Conservation (phyloP, 352 stramenopile species). For the Hyaloperonospora arabidopsidis region DNA sequence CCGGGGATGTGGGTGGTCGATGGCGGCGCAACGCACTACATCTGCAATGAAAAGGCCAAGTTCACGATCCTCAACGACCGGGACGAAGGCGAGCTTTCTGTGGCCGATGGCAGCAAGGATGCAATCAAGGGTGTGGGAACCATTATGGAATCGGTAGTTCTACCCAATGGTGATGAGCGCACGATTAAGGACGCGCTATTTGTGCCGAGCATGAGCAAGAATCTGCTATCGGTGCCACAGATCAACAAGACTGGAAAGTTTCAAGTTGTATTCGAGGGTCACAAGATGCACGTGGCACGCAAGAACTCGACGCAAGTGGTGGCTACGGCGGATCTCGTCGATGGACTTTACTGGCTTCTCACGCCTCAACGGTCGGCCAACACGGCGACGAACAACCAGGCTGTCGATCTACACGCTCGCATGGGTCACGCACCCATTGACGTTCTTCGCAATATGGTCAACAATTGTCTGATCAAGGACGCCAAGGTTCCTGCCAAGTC, state of each 20-base stretch:
- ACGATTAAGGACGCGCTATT: constrained; percentile 14
- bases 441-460: too few species aligned
- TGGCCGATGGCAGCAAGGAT: constrained; percentile 1
- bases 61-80: not conserved
- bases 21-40: not conserved
- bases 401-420: not conserved
- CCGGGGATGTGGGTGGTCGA: not conserved
- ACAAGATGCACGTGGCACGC: too few species aligned
- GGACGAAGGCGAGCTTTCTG: not conserved
- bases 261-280: too few species aligned
- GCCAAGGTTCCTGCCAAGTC: not conserved
- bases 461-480: not conserved
- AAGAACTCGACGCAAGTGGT: too few species aligned
- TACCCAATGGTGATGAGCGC: constrained; percentile 9
- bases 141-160: constrained; percentile 3
- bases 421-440: not conserved
- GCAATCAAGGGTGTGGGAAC: constrained; percentile 4
- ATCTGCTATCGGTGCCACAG: not conserved
- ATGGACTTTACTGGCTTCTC: too few species aligned
- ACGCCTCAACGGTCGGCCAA: too few species aligned
- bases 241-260: too few species aligned
- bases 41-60: not conserved
- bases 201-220: constrained; percentile 9
- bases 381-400: not conserved
- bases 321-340: too few species aligned